Conservation (phyloP, 257 asterid species). For the Ophiorrhiza pumila region DNA sequence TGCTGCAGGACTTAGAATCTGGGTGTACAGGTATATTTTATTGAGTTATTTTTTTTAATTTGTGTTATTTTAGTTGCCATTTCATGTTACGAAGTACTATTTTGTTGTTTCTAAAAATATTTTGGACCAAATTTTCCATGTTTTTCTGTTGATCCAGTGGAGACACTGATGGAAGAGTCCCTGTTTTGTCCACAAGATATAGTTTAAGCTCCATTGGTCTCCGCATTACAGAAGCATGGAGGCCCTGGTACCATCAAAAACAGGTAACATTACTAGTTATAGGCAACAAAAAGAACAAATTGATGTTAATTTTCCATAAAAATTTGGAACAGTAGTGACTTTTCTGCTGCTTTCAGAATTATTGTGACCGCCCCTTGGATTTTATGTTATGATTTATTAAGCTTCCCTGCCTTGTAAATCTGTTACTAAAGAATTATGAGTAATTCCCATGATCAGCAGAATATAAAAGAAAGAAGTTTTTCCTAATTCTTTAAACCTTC, state of each 20-base stretch:
- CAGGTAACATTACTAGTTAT: constrained; percentile 42
- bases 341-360: too few relatives aligned
- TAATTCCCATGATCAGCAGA: too few relatives aligned
- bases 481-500: too few relatives aligned
- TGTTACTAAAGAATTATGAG: neutral
- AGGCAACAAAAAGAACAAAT: neutral
- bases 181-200: constrained; percentile 79
- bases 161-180: constrained; percentile 89
- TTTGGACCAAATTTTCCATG: neutral
- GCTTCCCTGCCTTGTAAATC: neutral
- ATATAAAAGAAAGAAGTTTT: too few relatives aligned
- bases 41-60: neutral
- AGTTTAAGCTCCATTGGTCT: constrained; percentile 66
- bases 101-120: too few relatives aligned
- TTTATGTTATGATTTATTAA: too few relatives aligned
- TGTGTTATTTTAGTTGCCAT: neutral
- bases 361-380: neutral
- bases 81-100: neutral
- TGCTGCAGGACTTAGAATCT: constrained; percentile 62
- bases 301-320: too few relatives aligned
- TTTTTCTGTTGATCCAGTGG: constrained; percentile 45
- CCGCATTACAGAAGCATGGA: constrained; percentile 67
- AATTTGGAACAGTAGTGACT: too few relatives aligned
- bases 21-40: constrained; percentile 72
- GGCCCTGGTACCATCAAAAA: constrained; percentile 87